These are phyloP conservation scores for Linnemannia hyalina DNA, from an alignment of 192 early-diverging fungal genomes.

Conservation along the genomic window DNA sequence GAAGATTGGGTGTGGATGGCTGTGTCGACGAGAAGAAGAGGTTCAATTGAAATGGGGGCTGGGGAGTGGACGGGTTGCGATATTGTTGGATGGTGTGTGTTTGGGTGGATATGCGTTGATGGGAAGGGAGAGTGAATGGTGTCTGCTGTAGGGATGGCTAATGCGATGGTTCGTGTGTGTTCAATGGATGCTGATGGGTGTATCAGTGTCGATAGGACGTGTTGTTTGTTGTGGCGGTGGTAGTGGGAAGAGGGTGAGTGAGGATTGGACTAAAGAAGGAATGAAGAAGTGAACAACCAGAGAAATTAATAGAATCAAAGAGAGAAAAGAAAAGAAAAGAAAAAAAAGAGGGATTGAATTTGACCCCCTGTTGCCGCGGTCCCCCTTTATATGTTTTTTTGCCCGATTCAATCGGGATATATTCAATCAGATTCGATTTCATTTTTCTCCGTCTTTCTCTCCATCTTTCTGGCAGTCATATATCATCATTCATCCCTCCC, in stretches of 20 bases:
- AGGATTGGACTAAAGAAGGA: background rate
- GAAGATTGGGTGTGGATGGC: background rate
- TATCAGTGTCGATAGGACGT: background rate
- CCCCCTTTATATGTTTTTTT: conserved; percentile 7
- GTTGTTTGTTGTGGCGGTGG: background rate
- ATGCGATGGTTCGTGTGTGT: background rate
- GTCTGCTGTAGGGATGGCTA: background rate
- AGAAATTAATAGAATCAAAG: background rate
- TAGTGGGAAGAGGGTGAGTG: background rate
- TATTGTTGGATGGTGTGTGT: background rate
- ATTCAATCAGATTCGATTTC: background rate
- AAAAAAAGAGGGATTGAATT: conserved; percentile 6
- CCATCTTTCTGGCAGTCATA: background rate
- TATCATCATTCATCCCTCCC: background rate
- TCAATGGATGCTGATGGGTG: background rate
- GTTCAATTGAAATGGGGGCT: background rate
- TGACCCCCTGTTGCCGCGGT: background rate
- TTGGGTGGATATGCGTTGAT: background rate
- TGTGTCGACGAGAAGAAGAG: background rate
- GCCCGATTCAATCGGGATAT: background rate
- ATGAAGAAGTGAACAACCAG: background rate
- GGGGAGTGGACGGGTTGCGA: background rate
- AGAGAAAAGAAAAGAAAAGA: background rate
- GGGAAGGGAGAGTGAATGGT: background rate
- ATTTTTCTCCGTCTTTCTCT: too few relatives aligned